Base-by-base conservation (phyloP, 257 asterid species). In the Lycium ferocissimum region DNA sequence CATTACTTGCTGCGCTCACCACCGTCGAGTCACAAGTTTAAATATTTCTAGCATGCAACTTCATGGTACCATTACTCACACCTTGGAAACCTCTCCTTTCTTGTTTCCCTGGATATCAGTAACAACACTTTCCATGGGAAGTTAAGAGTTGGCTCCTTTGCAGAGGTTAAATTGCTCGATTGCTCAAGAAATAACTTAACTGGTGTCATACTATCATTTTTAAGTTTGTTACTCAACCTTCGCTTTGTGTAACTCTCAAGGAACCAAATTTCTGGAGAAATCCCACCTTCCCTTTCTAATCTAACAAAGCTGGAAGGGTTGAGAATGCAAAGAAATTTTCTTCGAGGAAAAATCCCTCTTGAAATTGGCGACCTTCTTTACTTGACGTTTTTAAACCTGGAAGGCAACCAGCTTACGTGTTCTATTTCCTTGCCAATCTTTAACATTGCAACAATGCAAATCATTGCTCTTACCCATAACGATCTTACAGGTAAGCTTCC, bases 401-500 rank as follows among this genome's bases (percentile, higher is more conserved):
- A 11, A 0, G 6, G 45, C 11, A 88, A 88, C 79, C 47, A 15
- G 11, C 63, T 88, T 45, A 58, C 65, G 47, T 87, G 89, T 12
- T 73, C 82, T 12, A 81, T 88, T 17, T 89, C 87, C 0, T 0
- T 0, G 6, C 78, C 61, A 2, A 37, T 88, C 65, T n/a, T 7
- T 2, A 61, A 61, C 67, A 61, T 20, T 81, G 79, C 80, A 84
- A 86, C 86, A 80, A 82, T 88, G 18, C 8, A 4, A 81, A 7
- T 1, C 4, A 38, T 86, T 37, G 58, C 8, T 0, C 37, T 88
- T n/a, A 13, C n/a, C 38, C 0, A 0, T 0, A 83, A 85, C 59
- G 47, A 72, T 13, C 85, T 83, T 22, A 83, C 84, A 37, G 87
- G 90, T n/a, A 72, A 70, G 49, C 43, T 88, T 45, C 84, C 87